A percentile compares a stretch with the other conserved stretches of the same genome.
These are phyloP conservation scores for Saccharomycopsis amapae DNA, from an alignment of 805 yeast species.

Conservation along the genomic window DNA sequence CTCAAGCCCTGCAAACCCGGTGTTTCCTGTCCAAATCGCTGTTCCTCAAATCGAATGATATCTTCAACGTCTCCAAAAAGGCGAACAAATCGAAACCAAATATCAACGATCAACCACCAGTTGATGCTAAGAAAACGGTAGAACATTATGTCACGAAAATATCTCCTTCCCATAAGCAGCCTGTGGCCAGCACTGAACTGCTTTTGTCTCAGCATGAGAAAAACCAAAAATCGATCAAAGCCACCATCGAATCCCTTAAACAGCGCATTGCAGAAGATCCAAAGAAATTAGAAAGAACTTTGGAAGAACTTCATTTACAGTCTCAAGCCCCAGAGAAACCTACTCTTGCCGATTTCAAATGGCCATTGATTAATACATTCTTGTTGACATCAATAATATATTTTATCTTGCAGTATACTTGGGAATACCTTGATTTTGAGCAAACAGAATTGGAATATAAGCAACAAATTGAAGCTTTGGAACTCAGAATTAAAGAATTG, in stretches of 20 bases:
- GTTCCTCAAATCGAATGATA: too few relatives aligned
- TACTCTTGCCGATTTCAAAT: constrained; percentile 28
- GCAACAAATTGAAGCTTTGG: not conserved
- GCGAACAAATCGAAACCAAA: too few relatives aligned
- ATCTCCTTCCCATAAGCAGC: too few relatives aligned
- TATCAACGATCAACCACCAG: too few relatives aligned
- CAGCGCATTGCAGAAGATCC: constrained; percentile 7
- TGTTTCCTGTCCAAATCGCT: too few relatives aligned
- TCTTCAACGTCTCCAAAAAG: too few relatives aligned
- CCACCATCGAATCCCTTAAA: constrained; percentile 9
- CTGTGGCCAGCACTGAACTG: not conserved
- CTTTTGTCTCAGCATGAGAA: not conserved
- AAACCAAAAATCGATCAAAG: constrained; percentile 4
- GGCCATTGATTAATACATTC: constrained; percentile 30
- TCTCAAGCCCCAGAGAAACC: constrained; percentile 25
- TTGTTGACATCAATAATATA: constrained; percentile 30
- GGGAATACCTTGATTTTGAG: constrained; percentile 30
- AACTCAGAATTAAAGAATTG: not conserved
- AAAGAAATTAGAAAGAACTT: constrained; percentile 5
- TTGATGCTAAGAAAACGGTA: too few relatives aligned
- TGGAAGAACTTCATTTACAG: constrained; percentile 4
- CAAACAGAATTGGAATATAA: constrained; percentile 26
- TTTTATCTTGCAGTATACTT: constrained; percentile 28
- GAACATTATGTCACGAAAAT: too few relatives aligned
- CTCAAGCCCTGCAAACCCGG: too few relatives aligned